These are phyloP conservation scores for Capsicum pubescens DNA, from an alignment of 257 asterid genomes.

Conservation along the genomic window DNA sequence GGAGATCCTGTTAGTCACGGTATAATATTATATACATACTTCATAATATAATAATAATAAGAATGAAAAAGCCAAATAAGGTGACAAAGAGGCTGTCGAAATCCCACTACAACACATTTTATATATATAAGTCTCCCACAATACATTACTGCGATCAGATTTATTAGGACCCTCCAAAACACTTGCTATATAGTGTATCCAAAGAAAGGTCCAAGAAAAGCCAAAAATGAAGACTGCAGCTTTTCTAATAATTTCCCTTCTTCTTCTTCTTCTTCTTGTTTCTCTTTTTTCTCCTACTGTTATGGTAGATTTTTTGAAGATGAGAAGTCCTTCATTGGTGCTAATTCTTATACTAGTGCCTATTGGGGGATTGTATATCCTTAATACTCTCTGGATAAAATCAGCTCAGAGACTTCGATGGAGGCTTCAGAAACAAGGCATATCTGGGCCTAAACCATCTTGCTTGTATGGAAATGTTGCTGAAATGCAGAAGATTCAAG, in stretches of 20 bases:
- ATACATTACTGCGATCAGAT: background rate
- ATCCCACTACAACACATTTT: background rate
- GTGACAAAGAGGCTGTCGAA: constrained; percentile 26
- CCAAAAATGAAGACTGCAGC: constrained; percentile 47
- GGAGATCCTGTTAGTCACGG: background rate
- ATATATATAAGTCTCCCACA: background rate
- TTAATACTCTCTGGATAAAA: constrained; percentile 46
- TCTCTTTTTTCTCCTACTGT: constrained; percentile 13
- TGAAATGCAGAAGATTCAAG: constrained; percentile 81
- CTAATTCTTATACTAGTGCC: constrained; percentile 25
- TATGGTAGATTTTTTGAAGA: background rate
- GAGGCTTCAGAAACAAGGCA: constrained; percentile 72
- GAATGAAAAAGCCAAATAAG: background rate
- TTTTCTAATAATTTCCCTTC: constrained; percentile 34
- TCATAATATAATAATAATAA: background rate
- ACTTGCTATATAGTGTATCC: background rate
- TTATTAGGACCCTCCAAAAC: constrained; percentile 1
- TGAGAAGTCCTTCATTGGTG: background rate
- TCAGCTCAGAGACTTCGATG: constrained; percentile 41
- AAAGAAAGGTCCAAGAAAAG: constrained; percentile 15
- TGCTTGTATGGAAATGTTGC: constrained; percentile 60
- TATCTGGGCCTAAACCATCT: constrained; percentile 72
- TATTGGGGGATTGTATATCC: constrained; percentile 31
- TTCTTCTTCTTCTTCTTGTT: background rate
- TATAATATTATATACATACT: too few relatives aligned